Base-by-base conservation (phyloP, 768 basidiomycete species). In the Arthromyces matolae region DNA sequence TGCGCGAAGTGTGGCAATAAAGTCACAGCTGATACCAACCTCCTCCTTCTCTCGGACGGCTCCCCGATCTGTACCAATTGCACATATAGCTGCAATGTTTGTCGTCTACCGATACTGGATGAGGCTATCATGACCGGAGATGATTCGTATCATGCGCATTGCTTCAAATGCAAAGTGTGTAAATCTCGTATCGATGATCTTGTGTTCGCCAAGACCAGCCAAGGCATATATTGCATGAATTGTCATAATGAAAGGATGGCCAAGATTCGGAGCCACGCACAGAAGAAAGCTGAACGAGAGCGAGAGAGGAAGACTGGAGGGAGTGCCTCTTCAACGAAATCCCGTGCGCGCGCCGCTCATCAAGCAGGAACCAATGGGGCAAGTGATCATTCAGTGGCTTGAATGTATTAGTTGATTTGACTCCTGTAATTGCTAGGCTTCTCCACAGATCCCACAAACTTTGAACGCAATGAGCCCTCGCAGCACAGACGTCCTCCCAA, bases 61-160 rank as follows among this genome's bases (percentile, higher is more conserved):
- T 91, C 88, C n/a, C 96, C 96, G 31, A 93, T 99, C 41, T 94
- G 90, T 62, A 83, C 88, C 34, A 84, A 88, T 59, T 95, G 93
- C 72, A 92, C 92, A 4, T 95, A 95, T 72, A 85, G 85, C 59
- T 99, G 96, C 76, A 95, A 87, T 61, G 86, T 97, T 48, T 99
- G 96, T 71, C 84, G 84, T 37, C 82, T 83, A 47, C 90, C 93
- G 36, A 99, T 99, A 55, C 85, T 94, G 47, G 94, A 99, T 71
- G 96, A 99, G 63, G 96, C 96, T 8, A 97, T 98, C 66, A 97
- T 99, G 91, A 95, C 96, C 6, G 96, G 93, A 51, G 93, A 99
- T 67, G 96, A 98, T 64, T 92, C 93, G 0, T 99, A 98, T 59
- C 96, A 98, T 64, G 94, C 96, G 5, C 89, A 93, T 54, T 99